Conservation (phyloP, 2,329 filamentous ascomycete species). For the Sporothrix phasma region DNA sequence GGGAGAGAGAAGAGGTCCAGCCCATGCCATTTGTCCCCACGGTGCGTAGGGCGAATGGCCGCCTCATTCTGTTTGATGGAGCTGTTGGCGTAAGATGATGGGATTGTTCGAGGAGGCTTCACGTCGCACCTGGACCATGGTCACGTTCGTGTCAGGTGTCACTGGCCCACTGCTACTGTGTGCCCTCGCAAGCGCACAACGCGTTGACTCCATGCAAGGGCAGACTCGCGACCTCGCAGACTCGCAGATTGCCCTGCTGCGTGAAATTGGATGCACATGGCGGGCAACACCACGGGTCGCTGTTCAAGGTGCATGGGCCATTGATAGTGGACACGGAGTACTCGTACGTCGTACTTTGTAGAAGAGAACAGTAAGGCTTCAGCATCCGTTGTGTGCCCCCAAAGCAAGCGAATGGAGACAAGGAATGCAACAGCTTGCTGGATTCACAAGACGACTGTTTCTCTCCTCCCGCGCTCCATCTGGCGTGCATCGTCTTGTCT, state of each 20-base stretch:
- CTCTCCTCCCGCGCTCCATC: background rate
- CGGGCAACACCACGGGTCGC: background rate
- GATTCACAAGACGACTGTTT: background rate
- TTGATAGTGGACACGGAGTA: background rate
- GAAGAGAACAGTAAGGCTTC: too few relatives aligned
- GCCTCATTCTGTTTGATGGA: background rate
- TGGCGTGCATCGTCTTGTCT: background rate
- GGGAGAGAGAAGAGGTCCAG: background rate
- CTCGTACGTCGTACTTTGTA: too few relatives aligned
- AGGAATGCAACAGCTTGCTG: too few relatives aligned
- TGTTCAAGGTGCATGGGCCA: background rate
- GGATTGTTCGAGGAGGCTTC: too few relatives aligned
- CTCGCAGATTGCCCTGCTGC: background rate
- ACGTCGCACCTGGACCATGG: too few relatives aligned
- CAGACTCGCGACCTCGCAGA: too few relatives aligned
- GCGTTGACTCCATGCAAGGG: background rate
- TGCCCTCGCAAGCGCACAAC: background rate
- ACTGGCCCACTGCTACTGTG: too few relatives aligned
- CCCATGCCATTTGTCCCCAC: background rate
- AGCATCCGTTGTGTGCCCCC: too few relatives aligned
- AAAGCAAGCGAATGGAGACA: too few relatives aligned
- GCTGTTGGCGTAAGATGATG: background rate
- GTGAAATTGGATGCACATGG: background rate
- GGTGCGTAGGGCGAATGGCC: background rate
- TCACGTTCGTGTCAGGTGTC: too few relatives aligned